Evolutionary conservation across 2,329 filamentous ascomycete genomes (phyloP), one percentile per base, ranked within the genome.

Genomic region (Myriosclerotinia scirpicola): DNA sequence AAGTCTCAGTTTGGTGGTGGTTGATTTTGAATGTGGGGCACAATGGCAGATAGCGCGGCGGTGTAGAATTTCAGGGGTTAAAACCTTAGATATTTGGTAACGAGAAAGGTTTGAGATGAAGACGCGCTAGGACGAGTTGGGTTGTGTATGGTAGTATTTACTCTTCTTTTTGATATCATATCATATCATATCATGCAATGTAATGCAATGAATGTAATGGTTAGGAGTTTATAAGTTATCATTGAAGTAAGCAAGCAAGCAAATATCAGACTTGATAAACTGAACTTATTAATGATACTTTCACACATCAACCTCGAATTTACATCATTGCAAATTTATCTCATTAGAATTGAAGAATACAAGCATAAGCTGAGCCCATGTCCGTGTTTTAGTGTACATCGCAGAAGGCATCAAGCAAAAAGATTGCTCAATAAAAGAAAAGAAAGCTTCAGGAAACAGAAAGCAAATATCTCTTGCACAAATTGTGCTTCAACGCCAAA

Each of bases 11-110:
- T 26, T 26, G 26, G 26, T 26, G 26, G 30, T 34, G 26, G 58
- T 60, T 60, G 58, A 60, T 50, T 48, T 60, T 60, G 44, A 38
- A 50, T 50, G 58, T 60, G 58, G 58, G 58, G 58, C n/a, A 44
- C 12, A 50, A 22, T 55, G 58, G 58, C 44, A 60, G 58, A 60
- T 60, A 60, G 12, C 58, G 30, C 58, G 58, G 58, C 58, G 58
- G 58, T 60, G 58, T 60, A 50, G 44, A 60, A 12, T 38, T 60
- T 50, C 58, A 60, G 58, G 58, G 58, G 58, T 26, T 20, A 26
- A 11, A 48, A 48, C 56, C 56, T 60, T 6, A 60, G 30, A 48
- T n/a, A 36, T 36, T 34, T 11, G 20, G 30, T 30, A 36, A 22
- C 46, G 5, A 34, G 26, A 48, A 15, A 11, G 46, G 20, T 22